Conservation (phyloP, 441 rosid genomes). For the Aquilaria agallochum region DNA sequence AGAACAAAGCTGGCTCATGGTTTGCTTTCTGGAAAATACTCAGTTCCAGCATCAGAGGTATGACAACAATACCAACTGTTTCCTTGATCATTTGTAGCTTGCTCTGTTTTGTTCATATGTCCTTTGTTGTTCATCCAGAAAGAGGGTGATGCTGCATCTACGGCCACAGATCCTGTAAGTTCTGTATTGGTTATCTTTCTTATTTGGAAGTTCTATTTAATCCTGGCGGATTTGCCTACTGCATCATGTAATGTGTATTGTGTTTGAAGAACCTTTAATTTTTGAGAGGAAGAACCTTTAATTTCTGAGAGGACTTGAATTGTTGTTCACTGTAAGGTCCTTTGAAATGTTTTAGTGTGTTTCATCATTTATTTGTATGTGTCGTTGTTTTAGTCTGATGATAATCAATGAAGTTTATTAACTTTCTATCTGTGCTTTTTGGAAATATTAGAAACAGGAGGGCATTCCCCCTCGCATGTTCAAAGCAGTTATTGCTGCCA, state of each 20-base stretch:
- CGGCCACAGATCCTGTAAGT: constrained; percentile 48
- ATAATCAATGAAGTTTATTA: neutral
- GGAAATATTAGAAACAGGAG: constrained; percentile 68
- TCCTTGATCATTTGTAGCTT: constrained; percentile 10
- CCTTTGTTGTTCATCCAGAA: constrained; percentile 29
- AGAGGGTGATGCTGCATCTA: constrained; percentile 27
- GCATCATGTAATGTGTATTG: neutral
- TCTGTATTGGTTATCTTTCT: constrained; percentile 13
- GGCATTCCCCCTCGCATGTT: constrained; percentile 98
- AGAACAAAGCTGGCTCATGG: constrained; percentile 97
- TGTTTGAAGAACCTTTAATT: neutral
- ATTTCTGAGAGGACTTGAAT: neutral
- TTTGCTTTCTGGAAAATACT: constrained; percentile 89
- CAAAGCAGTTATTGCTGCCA: constrained; percentile 89
- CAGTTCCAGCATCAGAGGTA: constrained; percentile 75
- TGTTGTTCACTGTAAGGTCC: no score
- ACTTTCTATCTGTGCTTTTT: constrained; percentile 9
- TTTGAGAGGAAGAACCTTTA: neutral
- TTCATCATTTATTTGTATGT: neutral
- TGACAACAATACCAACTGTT: constrained; percentile 8
- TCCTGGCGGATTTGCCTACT: neutral
- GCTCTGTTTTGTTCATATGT: constrained; percentile 6
- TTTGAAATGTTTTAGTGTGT: neutral
- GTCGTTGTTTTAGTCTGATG: neutral
- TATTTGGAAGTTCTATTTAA: neutral